phyloP scores from a whole-genome alignment of 176 grass and related monocot genomes.

The Canna indica region DNA sequence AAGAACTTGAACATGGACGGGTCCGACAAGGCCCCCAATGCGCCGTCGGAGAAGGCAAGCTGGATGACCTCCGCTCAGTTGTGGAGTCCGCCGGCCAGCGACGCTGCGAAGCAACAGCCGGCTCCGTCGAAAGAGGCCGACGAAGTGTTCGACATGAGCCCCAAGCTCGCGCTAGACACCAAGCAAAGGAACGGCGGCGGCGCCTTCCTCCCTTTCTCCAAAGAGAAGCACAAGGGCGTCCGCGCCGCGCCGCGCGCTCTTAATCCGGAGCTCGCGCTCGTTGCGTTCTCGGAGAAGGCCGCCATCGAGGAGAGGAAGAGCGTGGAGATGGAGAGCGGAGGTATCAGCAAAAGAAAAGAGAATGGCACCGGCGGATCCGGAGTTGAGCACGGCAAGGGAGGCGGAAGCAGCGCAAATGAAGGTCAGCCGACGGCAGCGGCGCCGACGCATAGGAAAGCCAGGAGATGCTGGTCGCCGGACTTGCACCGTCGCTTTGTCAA shows the following conservation, averaged over 20 bases:
- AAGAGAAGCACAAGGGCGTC: constrained; percentile 41
- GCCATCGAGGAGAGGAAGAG: constrained; percentile 12
- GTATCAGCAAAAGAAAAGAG: constrained; percentile 14
- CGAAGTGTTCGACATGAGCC: constrained; percentile 46
- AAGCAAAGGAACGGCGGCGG: constrained; percentile 56
- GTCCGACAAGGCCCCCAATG: constrained; percentile 32
- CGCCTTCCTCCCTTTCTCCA: constrained; percentile 86
- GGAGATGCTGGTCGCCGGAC: constrained; percentile 95
- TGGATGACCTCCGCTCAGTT: constrained; percentile 99
- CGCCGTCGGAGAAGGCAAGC: constrained; percentile 73
- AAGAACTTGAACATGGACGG: constrained; percentile 59
- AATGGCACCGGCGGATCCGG: background rate
- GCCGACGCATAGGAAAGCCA: constrained; percentile 65
- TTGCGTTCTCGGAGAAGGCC: constrained; percentile 37
- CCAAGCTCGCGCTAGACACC: constrained; percentile 27
- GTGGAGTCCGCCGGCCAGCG: constrained; percentile 45
- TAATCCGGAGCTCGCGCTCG: constrained; percentile 59
- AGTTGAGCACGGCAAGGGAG: constrained; percentile 34
- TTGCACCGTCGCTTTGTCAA: constrained; percentile 96
- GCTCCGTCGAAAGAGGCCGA: constrained; percentile 36
- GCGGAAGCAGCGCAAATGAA: constrained; percentile 21
- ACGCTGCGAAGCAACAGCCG: constrained; percentile 33
- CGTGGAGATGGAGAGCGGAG: constrained; percentile 23
- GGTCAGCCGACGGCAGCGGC: constrained; percentile 20
- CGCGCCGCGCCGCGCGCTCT: constrained; percentile 11